Evolutionary conservation across 1,139 yeast genomes (phyloP), one percentile per base, ranked within the genome.

Genomic region (Meyerozyma carpophila): DNA sequence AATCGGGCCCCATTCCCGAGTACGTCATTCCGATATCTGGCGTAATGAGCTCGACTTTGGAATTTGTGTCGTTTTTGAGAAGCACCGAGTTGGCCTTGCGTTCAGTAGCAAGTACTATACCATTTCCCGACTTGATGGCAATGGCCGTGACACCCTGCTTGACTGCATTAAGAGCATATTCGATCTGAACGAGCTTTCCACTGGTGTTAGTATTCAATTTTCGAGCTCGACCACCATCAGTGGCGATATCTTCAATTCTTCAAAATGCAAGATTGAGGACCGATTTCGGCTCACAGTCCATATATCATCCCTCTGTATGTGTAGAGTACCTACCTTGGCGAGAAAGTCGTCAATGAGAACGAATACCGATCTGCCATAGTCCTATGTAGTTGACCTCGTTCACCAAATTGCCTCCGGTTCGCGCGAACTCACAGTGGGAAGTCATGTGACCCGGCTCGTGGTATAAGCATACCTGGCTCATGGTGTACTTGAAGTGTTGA

Each of bases 1-100:
- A 94, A 65, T 94, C 99, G 18, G 99, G 98, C 11, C 98, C 98
- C 98, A 94, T 91, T 26, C 99, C 99, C 14, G 96, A 80, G 68
- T 94, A 94, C 5, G 95, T 90, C 79, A 93, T 89, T 47, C 98
- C 98, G 52, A 93, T 88, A 60, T 93, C 90, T 36, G 98, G 98
- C 2, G 98, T 90, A 56, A 94, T 80, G 47, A 81, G 70, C 44
- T 89, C 85, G 36, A 94, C 84, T 62, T 94, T 94, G 44, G 84
- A 77, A 49, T 86, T 75, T 44, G 90, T 79, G 44, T 86, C 95
- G 28, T 79, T 70, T 55, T 88, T 82, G 50, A 90, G 77, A 52
- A 94, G 77, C 21, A 85, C 74, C 8, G 97, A 89, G 43, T 84
- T 79, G 39, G 93, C 79, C 62, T 91, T 93, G 70, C 93, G 86